phyloP scores from a whole-genome alignment of 441 rosid species.

The Euphorbia celastroides region DNA sequence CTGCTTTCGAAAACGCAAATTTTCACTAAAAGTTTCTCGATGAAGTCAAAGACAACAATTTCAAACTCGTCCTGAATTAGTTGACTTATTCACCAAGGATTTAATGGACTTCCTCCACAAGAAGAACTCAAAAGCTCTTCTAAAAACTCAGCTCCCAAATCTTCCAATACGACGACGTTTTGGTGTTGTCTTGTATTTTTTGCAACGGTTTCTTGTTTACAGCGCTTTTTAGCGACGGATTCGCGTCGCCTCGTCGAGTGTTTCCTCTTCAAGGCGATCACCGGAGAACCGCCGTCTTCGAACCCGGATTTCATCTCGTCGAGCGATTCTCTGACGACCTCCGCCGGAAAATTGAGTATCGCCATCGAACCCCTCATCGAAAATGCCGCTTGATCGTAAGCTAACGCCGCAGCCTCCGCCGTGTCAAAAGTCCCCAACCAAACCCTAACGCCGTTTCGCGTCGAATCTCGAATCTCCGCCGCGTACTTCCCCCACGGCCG shows the following conservation, averaged over 20 bases:
- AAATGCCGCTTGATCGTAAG: slow-evolving; percentile 90
- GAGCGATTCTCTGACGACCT: slow-evolving; percentile 61
- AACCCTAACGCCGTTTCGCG: slow-evolving; percentile 72
- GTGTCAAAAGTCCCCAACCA: slow-evolving; percentile 88
- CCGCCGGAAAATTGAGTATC: slow-evolving; percentile 64
- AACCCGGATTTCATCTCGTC: slow-evolving; percentile 52
- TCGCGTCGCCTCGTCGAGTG: slow-evolving; percentile 37
- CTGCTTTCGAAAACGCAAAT: too few species aligned
- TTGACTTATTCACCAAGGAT: neutral
- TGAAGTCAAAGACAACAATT: too few species aligned
- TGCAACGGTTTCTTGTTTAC: neutral
- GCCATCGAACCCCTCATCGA: slow-evolving; percentile 68
- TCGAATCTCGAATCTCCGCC: slow-evolving; percentile 91
- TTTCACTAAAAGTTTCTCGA: too few species aligned
- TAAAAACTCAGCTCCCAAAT: slow-evolving; percentile 66
- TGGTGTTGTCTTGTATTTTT: slow-evolving; percentile 8
- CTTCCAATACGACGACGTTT: slow-evolving; percentile 59
- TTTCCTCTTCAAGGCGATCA: slow-evolving; percentile 62
- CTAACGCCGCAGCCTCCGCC: slow-evolving; percentile 80
- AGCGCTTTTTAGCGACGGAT: neutral
- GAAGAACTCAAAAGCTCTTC: slow-evolving; percentile 54
- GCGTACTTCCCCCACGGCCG: slow-evolving; percentile 91
- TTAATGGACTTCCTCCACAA: slow-evolving; percentile 9
- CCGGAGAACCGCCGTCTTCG: slow-evolving; percentile 78
- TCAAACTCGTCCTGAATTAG: too few species aligned